Percentiles rank a stretch among this genome's conserved stretches.
phyloP scores from a whole-genome alignment of 345 rosid genomes.

The Toxicodendron radicans region DNA sequence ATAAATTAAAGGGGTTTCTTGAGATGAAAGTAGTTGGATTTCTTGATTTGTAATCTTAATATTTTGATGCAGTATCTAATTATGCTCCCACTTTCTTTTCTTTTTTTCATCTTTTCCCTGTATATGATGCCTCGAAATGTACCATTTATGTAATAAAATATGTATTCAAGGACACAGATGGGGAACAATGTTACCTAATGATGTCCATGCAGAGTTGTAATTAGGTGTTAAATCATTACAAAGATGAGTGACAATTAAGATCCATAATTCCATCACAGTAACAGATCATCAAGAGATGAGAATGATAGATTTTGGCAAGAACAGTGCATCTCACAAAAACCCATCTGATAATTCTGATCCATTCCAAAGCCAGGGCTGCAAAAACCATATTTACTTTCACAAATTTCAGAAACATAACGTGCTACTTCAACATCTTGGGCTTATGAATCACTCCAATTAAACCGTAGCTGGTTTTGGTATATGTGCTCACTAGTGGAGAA shows the following conservation, averaged over 20 bases:
- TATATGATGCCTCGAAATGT: slow-evolving; percentile 3
- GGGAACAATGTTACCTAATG: background rate
- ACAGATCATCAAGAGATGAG: background rate
- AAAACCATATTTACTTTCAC: background rate
- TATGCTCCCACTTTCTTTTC: slow-evolving; percentile 12
- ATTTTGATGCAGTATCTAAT: background rate
- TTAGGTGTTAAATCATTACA: slow-evolving; percentile 10
- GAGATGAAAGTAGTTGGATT: slow-evolving; percentile 10
- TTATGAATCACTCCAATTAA: background rate
- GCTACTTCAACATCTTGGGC: slow-evolving; percentile 21
- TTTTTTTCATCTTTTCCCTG: background rate
- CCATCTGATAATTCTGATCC: background rate
- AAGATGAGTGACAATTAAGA: slow-evolving; percentile 19
- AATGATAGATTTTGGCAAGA: background rate
- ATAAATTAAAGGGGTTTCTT: slow-evolving; percentile 1
- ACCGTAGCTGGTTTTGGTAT: background rate
- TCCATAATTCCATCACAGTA: background rate
- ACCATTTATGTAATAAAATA: background rate
- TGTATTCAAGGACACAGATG: background rate
- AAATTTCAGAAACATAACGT: slow-evolving; percentile 25
- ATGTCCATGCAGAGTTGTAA: slow-evolving; percentile 8
- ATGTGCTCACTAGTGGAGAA: no score
- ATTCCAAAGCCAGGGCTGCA: background rate
- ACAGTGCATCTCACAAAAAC: background rate
- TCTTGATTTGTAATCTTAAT: slow-evolving; percentile 4